phyloP scores from a whole-genome alignment of 352 stramenopile species.

The Phytophthora pistaciae region DNA sequence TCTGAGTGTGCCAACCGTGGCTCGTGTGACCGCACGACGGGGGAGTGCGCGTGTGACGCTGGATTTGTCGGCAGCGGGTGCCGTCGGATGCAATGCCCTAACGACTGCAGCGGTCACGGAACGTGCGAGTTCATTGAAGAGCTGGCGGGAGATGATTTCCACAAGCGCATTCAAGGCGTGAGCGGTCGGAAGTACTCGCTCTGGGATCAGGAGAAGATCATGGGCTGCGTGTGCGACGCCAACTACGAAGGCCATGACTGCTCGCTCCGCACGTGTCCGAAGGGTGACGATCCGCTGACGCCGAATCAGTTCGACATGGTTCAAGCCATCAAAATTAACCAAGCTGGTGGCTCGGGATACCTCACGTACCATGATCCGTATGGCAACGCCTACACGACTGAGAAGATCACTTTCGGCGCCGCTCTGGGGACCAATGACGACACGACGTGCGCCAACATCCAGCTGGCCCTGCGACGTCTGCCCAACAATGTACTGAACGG shows the following conservation, averaged over 20 bases:
- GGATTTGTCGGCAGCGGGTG: constrained; percentile 84
- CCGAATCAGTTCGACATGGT: constrained; percentile 62
- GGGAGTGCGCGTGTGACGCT: constrained; percentile 83
- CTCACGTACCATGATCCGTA: constrained; percentile 83
- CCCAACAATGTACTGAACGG: constrained; percentile 80
- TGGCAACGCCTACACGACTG: constrained; percentile 69
- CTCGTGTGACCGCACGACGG: constrained; percentile 72
- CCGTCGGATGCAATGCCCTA: constrained; percentile 61
- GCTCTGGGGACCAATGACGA: neutral
- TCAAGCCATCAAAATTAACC: constrained; percentile 34
- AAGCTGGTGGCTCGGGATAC: constrained; percentile 27
- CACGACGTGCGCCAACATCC: constrained; percentile 43
- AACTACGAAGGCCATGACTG: constrained; percentile 68
- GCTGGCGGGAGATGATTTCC: constrained; percentile 49
- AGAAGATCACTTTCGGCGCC: constrained; percentile 40
- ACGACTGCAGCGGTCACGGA: constrained; percentile 60
- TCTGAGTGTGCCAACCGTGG: constrained; percentile 75
- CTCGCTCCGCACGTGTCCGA: constrained; percentile 57
- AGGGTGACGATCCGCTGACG: constrained; percentile 76
- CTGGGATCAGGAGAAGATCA: constrained; percentile 88
- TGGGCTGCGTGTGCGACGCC: constrained; percentile 81
- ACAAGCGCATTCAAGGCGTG: constrained; percentile 52
- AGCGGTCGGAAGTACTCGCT: constrained; percentile 46
- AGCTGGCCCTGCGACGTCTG: constrained; percentile 50
- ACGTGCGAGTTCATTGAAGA: constrained; percentile 82